Evolutionary conservation across 2,329 filamentous ascomycete genomes (phyloP).

Genomic region (Colletotrichum sp.): DNA sequence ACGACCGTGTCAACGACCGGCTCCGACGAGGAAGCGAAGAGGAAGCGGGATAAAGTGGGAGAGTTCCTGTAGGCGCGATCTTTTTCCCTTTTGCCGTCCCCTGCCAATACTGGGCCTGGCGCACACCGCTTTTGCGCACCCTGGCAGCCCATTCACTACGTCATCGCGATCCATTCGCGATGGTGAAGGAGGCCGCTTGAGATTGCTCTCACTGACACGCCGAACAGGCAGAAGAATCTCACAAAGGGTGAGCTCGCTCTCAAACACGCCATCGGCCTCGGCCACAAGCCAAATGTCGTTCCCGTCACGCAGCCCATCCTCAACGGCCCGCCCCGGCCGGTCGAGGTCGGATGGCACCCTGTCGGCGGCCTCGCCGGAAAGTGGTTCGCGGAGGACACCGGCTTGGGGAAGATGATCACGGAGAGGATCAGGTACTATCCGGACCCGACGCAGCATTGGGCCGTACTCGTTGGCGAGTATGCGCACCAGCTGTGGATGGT

Average conservation of each 20-base stretch:
- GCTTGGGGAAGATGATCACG: slow-evolving; percentile 60
- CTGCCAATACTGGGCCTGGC: neutral
- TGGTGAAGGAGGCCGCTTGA: neutral
- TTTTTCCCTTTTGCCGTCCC: neutral
- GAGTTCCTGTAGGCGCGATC: slow-evolving; percentile 35
- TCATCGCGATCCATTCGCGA: neutral
- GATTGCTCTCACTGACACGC: slow-evolving; percentile 20
- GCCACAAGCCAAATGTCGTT: slow-evolving; percentile 47
- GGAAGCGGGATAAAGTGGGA: slow-evolving; percentile 35
- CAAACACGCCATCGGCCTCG: slow-evolving; percentile 49
- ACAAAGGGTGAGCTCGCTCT: slow-evolving; percentile 44
- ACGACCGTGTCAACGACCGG: slow-evolving; percentile 10
- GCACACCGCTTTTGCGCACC: neutral
- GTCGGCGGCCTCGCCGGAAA: slow-evolving; percentile 61
- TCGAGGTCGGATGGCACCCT: slow-evolving; percentile 64
- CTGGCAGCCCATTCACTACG: neutral
- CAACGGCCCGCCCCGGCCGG: slow-evolving; percentile 41
- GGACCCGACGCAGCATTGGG: slow-evolving; percentile 67
- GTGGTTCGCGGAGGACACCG: slow-evolving; percentile 63
- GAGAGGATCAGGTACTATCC: slow-evolving; percentile 59
- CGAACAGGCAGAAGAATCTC: slow-evolving; percentile 33
- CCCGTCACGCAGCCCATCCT: slow-evolving; percentile 42
- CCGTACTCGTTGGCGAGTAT: slow-evolving; percentile 60
- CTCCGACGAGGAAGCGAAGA: slow-evolving; percentile 26
- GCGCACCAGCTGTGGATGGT: slow-evolving; percentile 67